Evolutionary conservation across 805 yeast genomes (phyloP).

Genomic region (Barnettozyma sp.): DNA sequence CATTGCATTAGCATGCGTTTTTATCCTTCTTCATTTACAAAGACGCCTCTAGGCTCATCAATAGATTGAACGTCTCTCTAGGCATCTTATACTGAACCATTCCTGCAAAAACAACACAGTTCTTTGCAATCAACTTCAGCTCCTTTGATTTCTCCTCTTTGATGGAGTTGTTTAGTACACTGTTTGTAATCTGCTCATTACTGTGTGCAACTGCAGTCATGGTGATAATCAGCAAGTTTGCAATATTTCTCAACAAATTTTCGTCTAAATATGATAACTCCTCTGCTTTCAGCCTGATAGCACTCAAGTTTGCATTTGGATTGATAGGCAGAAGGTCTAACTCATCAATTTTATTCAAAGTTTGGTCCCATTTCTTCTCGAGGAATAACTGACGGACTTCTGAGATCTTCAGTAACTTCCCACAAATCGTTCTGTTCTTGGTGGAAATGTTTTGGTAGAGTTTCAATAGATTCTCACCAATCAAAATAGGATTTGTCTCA

Average conservation of each 20-base stretch:
- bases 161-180: slow-evolving; percentile 38
- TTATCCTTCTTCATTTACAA: slow-evolving; percentile 14
- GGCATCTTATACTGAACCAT: slow-evolving; percentile 93
- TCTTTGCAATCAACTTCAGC: slow-evolving; percentile 61
- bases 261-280: slow-evolving; percentile 61
- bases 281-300: slow-evolving; percentile 61
- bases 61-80: slow-evolving; percentile 63
- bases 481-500: slow-evolving; percentile 37
- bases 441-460: slow-evolving; percentile 53
- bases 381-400: slow-evolving; percentile 56
- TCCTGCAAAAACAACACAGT: slow-evolving; percentile 92
- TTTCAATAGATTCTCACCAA: slow-evolving; percentile 32
- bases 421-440: slow-evolving; percentile 60
- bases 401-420: slow-evolving; percentile 56
- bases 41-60: slow-evolving; percentile 54
- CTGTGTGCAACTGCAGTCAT: slow-evolving; percentile 70
- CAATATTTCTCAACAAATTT: slow-evolving; percentile 68
- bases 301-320: slow-evolving; percentile 23
- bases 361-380: slow-evolving; percentile 50
- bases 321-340: slow-evolving; percentile 62
- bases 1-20: neutral
- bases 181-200: slow-evolving; percentile 33
- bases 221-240: slow-evolving; percentile 69
- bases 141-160: slow-evolving; percentile 49
- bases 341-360: slow-evolving; percentile 47